Evolutionary conservation across 1,139 yeast genomes (phyloP), one percentile per base, ranked within the genome.

Genomic region (Keqinozyma sinolaborantium): DNA sequence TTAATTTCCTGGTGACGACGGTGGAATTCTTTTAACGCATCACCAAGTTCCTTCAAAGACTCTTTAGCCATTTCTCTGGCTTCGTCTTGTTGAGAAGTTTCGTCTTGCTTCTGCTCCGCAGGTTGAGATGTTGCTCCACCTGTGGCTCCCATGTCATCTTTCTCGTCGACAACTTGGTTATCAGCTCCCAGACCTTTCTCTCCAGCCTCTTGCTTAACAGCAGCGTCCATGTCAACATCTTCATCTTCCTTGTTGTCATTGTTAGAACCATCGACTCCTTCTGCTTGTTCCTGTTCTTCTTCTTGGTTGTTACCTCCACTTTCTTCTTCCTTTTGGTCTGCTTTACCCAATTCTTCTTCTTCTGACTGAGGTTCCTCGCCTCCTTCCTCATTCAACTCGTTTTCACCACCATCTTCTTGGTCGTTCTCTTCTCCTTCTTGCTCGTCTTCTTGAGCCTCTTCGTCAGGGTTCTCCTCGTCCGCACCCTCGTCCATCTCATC

Each of bases 21-120:
- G 53, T 90, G 95, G 62, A 84, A 92, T 53, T 90, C 96, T 51
- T 88, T 85, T 56, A 88, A 58, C 0, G 95, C 78, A 53, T 90
- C 97, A 33, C 97, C 97, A 15, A 92, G 68, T 51, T 88, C 88
- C 53, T 84, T 84, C 58, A 90, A 67, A 0, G 94, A 78, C 47
- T 88, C 94, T 35, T 74, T 73, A n/a, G 88, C 92, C 45, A 75
- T 75, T 33, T 83, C 81, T 36, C 85, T 69, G 8, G 86, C 80
- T 14, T 72, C 65, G 41, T 85, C 94, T 28, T 68, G 70, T 14
- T 51, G 45, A 5, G 57, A 42, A 14, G 51, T 47, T 26, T 55
- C 48, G 40, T 63, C 54, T 26, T 70, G 69, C 23, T 39, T 33
- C 27, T 47, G 44, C 16, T 41, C 38, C 42, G 73, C 70, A 38